Conservation (phyloP, 768 basidiomycete species). For the Crassisporium funariophilum region DNA sequence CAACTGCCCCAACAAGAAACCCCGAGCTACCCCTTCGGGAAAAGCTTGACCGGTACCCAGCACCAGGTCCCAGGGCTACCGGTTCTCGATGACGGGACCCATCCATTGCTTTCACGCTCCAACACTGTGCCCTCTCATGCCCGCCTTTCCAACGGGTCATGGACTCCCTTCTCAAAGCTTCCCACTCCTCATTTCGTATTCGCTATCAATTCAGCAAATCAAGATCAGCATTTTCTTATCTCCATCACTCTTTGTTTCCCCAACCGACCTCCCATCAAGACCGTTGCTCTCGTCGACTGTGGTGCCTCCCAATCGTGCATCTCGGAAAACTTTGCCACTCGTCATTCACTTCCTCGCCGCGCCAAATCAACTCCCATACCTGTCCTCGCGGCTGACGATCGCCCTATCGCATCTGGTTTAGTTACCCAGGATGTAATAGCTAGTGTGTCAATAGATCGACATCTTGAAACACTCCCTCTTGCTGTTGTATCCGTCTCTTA, state of each 20-base stretch:
- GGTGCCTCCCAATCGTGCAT: slow-evolving; percentile 39
- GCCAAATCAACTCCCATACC: slow-evolving; percentile 33
- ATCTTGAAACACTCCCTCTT: slow-evolving; percentile 31
- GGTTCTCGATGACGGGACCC: slow-evolving; percentile 26
- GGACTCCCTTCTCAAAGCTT: slow-evolving; percentile 16
- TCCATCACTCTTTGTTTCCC: slow-evolving; percentile 31
- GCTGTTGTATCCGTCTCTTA: slow-evolving; percentile 33
- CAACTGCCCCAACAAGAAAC: slow-evolving; percentile 26
- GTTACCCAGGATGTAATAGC: slow-evolving; percentile 39
- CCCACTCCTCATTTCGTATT: slow-evolving; percentile 23
- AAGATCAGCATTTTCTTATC: slow-evolving; percentile 31
- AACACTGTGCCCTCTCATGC: slow-evolving; percentile 18
- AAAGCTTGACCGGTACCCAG: slow-evolving; percentile 29
- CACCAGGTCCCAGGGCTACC: slow-evolving; percentile 29
- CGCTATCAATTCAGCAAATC: slow-evolving; percentile 12
- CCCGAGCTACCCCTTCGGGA: slow-evolving; percentile 25
- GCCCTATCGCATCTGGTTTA: slow-evolving; percentile 40
- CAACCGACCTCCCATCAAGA: slow-evolving; percentile 29
- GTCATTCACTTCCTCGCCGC: slow-evolving; percentile 34
- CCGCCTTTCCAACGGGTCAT: slow-evolving; percentile 16
- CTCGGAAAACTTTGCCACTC: slow-evolving; percentile 32
- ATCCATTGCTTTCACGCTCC: slow-evolving; percentile 15
- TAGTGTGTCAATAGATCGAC: slow-evolving; percentile 26
- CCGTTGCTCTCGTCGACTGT: slow-evolving; percentile 38
- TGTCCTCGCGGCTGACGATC: slow-evolving; percentile 38